Conservation (phyloP, 2,329 filamentous ascomycete species). For the Fusarium proliferatum region DNA sequence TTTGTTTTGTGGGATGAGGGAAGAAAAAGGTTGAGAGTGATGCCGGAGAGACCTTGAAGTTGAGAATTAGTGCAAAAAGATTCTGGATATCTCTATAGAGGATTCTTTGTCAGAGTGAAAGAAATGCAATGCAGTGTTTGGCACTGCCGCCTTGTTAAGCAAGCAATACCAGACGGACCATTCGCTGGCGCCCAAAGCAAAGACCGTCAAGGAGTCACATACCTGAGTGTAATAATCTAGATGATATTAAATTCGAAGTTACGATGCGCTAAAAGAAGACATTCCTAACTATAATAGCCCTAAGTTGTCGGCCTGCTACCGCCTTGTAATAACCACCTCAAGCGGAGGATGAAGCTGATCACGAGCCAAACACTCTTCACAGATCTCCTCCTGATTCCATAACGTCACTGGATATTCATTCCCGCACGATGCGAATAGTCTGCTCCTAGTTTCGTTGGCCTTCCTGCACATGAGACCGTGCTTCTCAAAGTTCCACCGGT, state of each 20-base stretch:
- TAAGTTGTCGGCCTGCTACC: rapidly evolving
- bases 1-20: background rate
- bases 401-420: background rate
- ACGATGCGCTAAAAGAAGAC: background rate
- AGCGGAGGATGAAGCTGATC: background rate
- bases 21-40: background rate
- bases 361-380: background rate
- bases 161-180: too few species aligned
- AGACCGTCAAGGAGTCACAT: rapidly evolving
- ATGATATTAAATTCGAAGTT: background rate
- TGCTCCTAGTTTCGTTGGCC: background rate
- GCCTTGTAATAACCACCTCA: background rate
- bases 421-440: background rate
- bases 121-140: background rate
- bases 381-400: background rate
- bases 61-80: rapidly evolving
- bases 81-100: rapidly evolving
- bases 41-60: background rate
- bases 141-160: background rate
- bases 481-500: conserved; percentile 10
- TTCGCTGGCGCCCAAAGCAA: too few species aligned
- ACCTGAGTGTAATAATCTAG: rapidly evolving
- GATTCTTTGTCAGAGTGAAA: background rate
- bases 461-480: background rate
- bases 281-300: rapidly evolving